Conservation (phyloP, 2,329 filamentous ascomycete genomes). For the Raffaelea arxii region DNA sequence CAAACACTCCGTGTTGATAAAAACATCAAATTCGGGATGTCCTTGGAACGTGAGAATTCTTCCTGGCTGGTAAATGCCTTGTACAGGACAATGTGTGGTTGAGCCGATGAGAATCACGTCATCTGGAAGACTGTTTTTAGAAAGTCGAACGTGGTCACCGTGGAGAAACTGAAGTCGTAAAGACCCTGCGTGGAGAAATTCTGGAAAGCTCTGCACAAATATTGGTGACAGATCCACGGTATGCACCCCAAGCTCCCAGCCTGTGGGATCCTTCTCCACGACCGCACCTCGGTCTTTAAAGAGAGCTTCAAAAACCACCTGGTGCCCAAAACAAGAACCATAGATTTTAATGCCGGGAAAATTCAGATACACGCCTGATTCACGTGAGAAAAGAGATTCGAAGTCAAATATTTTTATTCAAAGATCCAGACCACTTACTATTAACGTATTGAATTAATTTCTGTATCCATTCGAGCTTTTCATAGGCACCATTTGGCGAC, state of each 20-base stretch:
- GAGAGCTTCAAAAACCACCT: constrained; percentile 27
- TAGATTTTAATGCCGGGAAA: constrained; percentile 25
- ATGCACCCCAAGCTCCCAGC: constrained; percentile 23
- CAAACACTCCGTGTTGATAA: constrained; percentile 27
- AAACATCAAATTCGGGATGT: constrained; percentile 32
- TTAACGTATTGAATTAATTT: constrained; percentile 14
- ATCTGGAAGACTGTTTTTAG: constrained; percentile 7
- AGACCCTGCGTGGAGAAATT: background rate
- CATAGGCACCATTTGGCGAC: constrained; percentile 23
- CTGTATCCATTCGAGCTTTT: constrained; percentile 15
- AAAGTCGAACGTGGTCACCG: constrained; percentile 18
- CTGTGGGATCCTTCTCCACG: constrained; percentile 18
- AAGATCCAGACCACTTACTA: background rate
- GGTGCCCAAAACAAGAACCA: constrained; percentile 33
- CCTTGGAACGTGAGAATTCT: constrained; percentile 30
- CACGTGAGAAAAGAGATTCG: too few species aligned
- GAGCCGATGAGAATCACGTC: constrained; percentile 15
- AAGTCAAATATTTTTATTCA: background rate
- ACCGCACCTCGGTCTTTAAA: constrained; percentile 18
- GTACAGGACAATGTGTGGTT: constrained; percentile 22
- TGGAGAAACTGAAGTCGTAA: constrained; percentile 29
- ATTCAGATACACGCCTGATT: constrained; percentile 16
- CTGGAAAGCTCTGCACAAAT: constrained; percentile 14
- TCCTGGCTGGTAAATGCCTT: constrained; percentile 27
- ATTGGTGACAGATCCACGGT: constrained; percentile 14